Conservation (phyloP, 129 eudicot genomes). For the Ambrosia trifida region DNA sequence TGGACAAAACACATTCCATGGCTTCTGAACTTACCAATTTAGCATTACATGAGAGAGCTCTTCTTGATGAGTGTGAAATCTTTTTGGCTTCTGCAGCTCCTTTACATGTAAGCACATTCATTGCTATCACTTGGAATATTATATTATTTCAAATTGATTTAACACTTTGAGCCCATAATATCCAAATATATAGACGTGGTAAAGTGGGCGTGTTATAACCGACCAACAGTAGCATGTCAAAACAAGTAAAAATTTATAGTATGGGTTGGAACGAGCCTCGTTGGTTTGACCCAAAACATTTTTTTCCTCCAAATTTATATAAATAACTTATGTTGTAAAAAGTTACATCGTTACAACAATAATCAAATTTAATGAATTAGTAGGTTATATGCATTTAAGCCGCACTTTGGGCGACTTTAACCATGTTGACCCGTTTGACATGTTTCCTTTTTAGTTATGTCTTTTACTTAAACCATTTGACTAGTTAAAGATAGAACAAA, state of each 20-base stretch:
- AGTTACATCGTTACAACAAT: not conserved
- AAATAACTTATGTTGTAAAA: not conserved
- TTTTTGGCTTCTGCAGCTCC: constrained; percentile 56
- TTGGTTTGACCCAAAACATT: not conserved
- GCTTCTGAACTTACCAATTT: constrained; percentile 72
- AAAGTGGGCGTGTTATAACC: not conserved
- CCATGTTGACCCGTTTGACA: not conserved
- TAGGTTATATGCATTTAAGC: not conserved
- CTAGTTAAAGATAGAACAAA: not conserved
- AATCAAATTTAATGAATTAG: not conserved
- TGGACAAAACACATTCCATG: constrained; percentile 54
- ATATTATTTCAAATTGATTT: not conserved
- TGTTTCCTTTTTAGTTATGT: not conserved
- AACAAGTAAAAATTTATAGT: not conserved
- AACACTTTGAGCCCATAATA: not conserved
- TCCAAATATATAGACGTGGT: not conserved
- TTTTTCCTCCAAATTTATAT: not conserved
- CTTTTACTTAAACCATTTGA: not conserved
- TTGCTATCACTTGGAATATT: constrained; percentile 3
- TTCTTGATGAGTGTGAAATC: constrained; percentile 82
- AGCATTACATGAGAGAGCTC: constrained; percentile 76
- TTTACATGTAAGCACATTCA: constrained; percentile 52
- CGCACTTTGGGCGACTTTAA: not conserved
- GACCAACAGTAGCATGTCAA: not conserved
- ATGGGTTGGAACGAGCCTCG: not conserved